phyloP scores from a whole-genome alignment of 345 rosid species.

The Draba incana region DNA sequence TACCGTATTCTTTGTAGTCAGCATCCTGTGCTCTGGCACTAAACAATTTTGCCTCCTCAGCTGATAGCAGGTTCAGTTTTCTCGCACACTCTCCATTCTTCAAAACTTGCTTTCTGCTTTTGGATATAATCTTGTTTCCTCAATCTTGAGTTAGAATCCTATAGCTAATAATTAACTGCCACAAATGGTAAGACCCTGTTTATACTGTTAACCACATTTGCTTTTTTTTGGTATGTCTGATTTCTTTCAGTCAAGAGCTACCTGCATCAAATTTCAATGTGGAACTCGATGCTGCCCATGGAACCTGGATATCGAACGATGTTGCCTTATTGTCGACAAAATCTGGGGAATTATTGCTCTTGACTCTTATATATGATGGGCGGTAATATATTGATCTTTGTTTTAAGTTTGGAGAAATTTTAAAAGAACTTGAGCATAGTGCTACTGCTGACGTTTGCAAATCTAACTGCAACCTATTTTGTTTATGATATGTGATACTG shows the following conservation, averaged over 20 bases:
- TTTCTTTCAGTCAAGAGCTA: slow-evolving; percentile 77
- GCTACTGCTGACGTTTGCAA: slow-evolving; percentile 27
- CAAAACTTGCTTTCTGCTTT: slow-evolving; percentile 18
- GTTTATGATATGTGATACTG: slow-evolving; percentile 29
- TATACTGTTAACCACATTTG: slow-evolving; percentile 26
- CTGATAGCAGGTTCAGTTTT: slow-evolving; percentile 69
- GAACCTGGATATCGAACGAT: slow-evolving; percentile 78
- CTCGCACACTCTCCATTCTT: slow-evolving; percentile 28
- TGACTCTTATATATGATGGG: slow-evolving; percentile 93
- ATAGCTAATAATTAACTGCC: slow-evolving; percentile 20
- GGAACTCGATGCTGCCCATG: slow-evolving; percentile 97
- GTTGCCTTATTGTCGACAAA: slow-evolving; percentile 89
- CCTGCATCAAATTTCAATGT: slow-evolving; percentile 82
- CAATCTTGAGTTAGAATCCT: slow-evolving; percentile 16
- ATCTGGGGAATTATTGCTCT: slow-evolving; percentile 82
- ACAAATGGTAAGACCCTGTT: slow-evolving; percentile 9
- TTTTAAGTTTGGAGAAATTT: slow-evolving; percentile 4
- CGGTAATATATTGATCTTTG: slow-evolving; percentile 53
- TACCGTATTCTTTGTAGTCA: slow-evolving; percentile 65
- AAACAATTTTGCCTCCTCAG: slow-evolving; percentile 76
- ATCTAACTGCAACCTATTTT: slow-evolving; percentile 19
- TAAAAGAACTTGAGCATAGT: neutral
- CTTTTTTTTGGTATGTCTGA: slow-evolving; percentile 19
- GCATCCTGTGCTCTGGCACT: slow-evolving; percentile 84
- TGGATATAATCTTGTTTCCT: slow-evolving; percentile 24